phyloP scores from a whole-genome alignment of 495 filamentous ascomycete genomes.

The Neurospora sp. region DNA sequence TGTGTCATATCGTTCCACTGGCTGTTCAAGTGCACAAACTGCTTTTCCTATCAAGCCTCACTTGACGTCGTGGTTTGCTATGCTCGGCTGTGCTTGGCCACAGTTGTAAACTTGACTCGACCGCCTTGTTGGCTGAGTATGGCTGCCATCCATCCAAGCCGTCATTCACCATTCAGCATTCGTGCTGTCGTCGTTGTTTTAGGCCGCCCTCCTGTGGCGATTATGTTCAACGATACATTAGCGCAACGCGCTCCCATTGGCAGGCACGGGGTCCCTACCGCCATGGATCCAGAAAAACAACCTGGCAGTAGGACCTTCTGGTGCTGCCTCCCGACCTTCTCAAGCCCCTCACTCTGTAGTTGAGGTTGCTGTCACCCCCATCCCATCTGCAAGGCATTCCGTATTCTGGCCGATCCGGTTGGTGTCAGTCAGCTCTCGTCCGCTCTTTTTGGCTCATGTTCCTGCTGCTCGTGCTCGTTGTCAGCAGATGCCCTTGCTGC shows the following conservation, averaged over 20 bases:
- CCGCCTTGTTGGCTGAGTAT: not conserved
- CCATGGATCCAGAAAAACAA: not conserved
- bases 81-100: constrained; percentile 1
- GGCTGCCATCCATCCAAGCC: not conserved
- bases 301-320: not conserved
- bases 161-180: not conserved
- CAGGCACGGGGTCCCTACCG: not conserved
- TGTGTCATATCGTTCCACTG: not conserved
- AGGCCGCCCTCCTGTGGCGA: not conserved
- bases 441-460: not conserved
- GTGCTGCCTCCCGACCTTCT: not conserved
- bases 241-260: not conserved
- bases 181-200: not conserved
- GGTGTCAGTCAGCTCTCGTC: not conserved
- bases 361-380: not conserved
- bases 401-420: not conserved
- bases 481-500: not conserved
- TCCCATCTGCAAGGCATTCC: not conserved
- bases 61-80: constrained; percentile 1
- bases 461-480: not conserved
- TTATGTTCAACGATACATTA: not conserved
- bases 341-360: not conserved
- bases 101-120: not conserved
- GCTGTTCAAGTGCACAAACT: not conserved
- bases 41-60: not conserved